These are phyloP conservation scores for Cyclocybe cylindracea DNA, from an alignment of 768 basidiomycete genomes.

Conservation along the genomic window DNA sequence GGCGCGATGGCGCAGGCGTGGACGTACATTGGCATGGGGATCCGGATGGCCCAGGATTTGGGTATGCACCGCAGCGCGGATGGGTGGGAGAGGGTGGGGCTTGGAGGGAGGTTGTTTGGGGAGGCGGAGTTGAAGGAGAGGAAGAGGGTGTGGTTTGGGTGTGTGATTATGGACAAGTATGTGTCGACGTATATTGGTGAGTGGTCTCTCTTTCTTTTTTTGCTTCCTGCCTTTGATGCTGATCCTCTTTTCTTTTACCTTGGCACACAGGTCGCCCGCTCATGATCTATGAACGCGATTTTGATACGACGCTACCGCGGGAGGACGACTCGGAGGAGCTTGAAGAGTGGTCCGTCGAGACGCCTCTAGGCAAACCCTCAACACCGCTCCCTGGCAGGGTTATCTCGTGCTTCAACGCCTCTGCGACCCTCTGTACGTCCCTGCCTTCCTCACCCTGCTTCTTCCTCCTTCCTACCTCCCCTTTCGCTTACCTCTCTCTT, in stretches of 20 bases:
- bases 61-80: slow-evolving; percentile 84
- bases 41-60: slow-evolving; percentile 90
- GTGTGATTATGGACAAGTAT: slow-evolving; percentile 79
- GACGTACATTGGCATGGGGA: slow-evolving; percentile 85
- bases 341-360: slow-evolving; percentile 47
- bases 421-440: slow-evolving; percentile 67
- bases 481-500: slow-evolving; percentile 6
- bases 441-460: too few species aligned
- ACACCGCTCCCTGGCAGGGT: slow-evolving; percentile 45
- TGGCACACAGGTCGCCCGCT: slow-evolving; percentile 58
- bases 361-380: slow-evolving; percentile 25
- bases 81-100: slow-evolving; percentile 65
- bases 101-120: slow-evolving; percentile 59
- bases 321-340: slow-evolving; percentile 67
- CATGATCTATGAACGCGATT: slow-evolving; percentile 74
- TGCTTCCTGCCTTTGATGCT: slow-evolving; percentile 2
- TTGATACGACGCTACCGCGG: slow-evolving; percentile 68
- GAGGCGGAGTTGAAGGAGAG: slow-evolving; percentile 67
- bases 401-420: slow-evolving; percentile 78
- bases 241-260: not conserved
- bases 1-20: slow-evolving; percentile 89
- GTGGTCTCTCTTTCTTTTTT: slow-evolving; percentile 17
- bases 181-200: slow-evolving; percentile 76
- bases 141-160: slow-evolving; percentile 76
- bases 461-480: too few species aligned